These are phyloP conservation scores for Aegilops longissima DNA, from an alignment of 176 grass and related monocot species.

Conservation along the genomic window DNA sequence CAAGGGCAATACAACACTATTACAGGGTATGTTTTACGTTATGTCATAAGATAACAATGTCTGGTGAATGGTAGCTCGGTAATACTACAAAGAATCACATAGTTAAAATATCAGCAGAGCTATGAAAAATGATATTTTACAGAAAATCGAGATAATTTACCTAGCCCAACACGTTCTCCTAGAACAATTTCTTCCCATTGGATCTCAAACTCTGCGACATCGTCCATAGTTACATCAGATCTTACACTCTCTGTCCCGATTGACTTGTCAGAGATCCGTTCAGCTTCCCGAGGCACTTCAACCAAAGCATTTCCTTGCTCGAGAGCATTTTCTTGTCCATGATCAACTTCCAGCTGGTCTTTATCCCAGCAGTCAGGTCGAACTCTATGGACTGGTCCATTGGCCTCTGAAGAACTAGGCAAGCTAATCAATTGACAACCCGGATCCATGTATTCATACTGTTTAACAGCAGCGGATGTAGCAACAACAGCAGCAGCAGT, in stretches of 20 bases:
- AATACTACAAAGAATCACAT: constrained; percentile 7
- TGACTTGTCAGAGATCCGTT: constrained; percentile 77
- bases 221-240: constrained; percentile 82
- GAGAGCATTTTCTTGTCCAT: constrained; percentile 45
- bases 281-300: constrained; percentile 59
- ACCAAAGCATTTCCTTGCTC: constrained; percentile 42
- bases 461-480: constrained; percentile 85
- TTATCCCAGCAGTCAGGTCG: constrained; percentile 38
- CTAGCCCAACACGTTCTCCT: constrained; percentile 90
- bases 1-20: neutral
- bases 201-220: constrained; percentile 91
- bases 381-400: constrained; percentile 39
- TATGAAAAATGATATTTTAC: constrained; percentile 14
- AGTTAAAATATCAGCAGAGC: neutral
- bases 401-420: constrained; percentile 45
- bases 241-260: constrained; percentile 77
- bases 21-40: neutral
- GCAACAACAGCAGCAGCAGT: constrained; percentile 98
- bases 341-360: constrained; percentile 48
- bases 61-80: neutral
- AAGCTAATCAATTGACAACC: constrained; percentile 48
- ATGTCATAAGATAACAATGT: constrained; percentile 8
- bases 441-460: constrained; percentile 55
- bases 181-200: constrained; percentile 91
- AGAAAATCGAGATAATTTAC: constrained; percentile 48